Base-by-base conservation (phyloP, 2,329 filamentous ascomycete genomes). In the Colletotrichum echinochloae region DNA sequence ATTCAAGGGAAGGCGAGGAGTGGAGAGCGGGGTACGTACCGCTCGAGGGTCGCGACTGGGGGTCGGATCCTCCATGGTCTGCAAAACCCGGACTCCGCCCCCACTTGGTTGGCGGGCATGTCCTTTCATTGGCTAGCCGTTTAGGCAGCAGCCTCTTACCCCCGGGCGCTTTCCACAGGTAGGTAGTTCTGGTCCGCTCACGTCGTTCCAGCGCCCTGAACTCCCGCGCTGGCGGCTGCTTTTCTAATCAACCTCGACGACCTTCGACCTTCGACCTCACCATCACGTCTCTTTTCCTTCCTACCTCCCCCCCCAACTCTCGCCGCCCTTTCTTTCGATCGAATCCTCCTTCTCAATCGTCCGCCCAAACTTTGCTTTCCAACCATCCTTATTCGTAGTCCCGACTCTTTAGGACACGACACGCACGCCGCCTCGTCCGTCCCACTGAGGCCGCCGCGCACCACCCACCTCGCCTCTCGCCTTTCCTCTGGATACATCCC, bases 101-200 rank as follows among this genome's bases (percentile, higher is more conserved):
- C 77, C 76, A 67, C 72, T 73, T 70, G 71, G 67, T 56, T 54
- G 63, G 60, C 60, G 51, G 57, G 62, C 48, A 75, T 76, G 76
- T 48, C 12, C 16, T 72, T 60, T 60, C 52, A 72, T 78, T 74
- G 72, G 64, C 61, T 61, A 23, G 52, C 41, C 30, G 56, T 57
- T 77, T 72, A 80, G 78, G 78, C 78, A 80, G 77, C 78, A 80
- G 78, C 75, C 74, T 74, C 33, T 61, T 55, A 63, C 73, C 73
- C 66, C 74, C 70, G 74, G 78, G 75, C 75, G 57, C 57, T 44
- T 44, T 72, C 62, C 68, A 51, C n/a, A n/a, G n/a, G n/a, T n/a
- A n/a, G n/a, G n/a, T 46, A 49, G 59, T 61, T 61, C 33, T 61
- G 59, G 41, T 66, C 60, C 55, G 64, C 63, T 66, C 67, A 56